phyloP scores from a whole-genome alignment of 2,329 filamentous ascomycete genomes.

The Ophiostoma perfectum region DNA sequence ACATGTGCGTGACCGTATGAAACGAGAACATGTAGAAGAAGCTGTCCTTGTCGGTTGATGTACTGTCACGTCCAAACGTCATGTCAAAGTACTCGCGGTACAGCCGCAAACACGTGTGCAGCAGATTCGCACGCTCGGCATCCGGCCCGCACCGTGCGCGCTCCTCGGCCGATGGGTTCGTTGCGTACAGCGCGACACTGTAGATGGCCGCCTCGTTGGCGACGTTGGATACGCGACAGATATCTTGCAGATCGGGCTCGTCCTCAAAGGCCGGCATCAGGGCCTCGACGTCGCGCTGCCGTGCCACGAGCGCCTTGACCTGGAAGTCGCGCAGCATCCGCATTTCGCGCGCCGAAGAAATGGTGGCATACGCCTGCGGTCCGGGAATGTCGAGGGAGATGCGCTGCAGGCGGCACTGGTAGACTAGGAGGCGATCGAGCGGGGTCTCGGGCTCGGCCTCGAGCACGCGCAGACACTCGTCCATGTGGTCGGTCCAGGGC shows the following conservation, averaged over 20 bases:
- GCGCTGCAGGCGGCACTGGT: conserved; percentile 22
- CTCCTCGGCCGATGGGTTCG: background rate
- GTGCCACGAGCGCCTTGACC: conserved; percentile 9
- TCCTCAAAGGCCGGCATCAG: background rate
- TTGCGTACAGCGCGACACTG: conserved; percentile 4
- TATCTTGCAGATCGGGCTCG: conserved; percentile 4
- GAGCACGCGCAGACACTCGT: conserved; percentile 48
- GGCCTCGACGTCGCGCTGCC: conserved; percentile 10
- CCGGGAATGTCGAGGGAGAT: conserved; percentile 8
- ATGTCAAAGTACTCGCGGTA: conserved; percentile 15
- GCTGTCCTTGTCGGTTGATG: background rate
- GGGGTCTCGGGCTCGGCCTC: conserved; percentile 17
- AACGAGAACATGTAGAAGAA: conserved; percentile 21
- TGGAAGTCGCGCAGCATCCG: conserved; percentile 19
- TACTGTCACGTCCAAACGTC: background rate
- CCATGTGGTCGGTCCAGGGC: conserved; percentile 54
- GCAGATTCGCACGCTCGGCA: conserved; percentile 3
- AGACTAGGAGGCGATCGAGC: conserved; percentile 18
- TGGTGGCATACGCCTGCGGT: background rate
- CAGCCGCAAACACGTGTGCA: conserved; percentile 17
- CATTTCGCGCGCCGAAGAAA: conserved; percentile 3
- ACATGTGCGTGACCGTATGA: conserved; percentile 16
- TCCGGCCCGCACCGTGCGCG: conserved; percentile 12
- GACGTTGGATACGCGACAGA: conserved; percentile 16
- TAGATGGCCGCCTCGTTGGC: conserved; percentile 19